Percentiles rank a stretch among this genome's conserved stretches.
Evolutionary conservation across 148 eudicot species (phyloP).

Genomic region (Nepenthes gracilis): DNA sequence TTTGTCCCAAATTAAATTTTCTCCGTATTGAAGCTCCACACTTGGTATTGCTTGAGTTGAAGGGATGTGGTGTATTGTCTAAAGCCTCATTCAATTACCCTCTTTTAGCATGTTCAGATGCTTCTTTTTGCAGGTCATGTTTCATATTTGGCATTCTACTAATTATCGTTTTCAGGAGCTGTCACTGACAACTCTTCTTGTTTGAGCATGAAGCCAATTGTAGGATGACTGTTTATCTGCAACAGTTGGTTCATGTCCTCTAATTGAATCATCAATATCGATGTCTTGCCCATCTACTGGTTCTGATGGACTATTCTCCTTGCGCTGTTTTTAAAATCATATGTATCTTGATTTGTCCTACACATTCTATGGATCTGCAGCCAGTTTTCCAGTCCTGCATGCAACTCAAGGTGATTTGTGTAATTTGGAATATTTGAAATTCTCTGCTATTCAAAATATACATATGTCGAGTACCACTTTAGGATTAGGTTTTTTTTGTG

Average conservation of each 20-base stretch:
- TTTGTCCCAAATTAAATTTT: slow-evolving; percentile 70
- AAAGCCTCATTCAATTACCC: slow-evolving; percentile 79
- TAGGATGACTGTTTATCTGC: slow-evolving; percentile 75
- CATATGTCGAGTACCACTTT: background rate
- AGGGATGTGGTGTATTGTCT: slow-evolving; percentile 92
- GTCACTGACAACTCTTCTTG: background rate
- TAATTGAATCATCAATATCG: slow-evolving; percentile 67
- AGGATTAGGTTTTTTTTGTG: too few species aligned
- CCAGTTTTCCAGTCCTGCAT: slow-evolving; percentile 73
- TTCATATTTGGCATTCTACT: too few species aligned
- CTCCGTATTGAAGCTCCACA: slow-evolving; percentile 67
- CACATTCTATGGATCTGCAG: slow-evolving; percentile 68
- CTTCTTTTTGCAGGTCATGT: slow-evolving; percentile 88
- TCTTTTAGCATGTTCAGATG: slow-evolving; percentile 68
- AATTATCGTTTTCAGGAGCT: background rate
- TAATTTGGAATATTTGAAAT: background rate
- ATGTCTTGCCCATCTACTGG: slow-evolving; percentile 94
- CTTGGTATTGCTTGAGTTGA: slow-evolving; percentile 82
- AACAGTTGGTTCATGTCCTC: slow-evolving; percentile 66
- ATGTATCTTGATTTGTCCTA: slow-evolving; percentile 85
- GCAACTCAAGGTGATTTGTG: slow-evolving; percentile 51
- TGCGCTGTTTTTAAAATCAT: slow-evolving; percentile 47
- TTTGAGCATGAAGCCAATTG: slow-evolving; percentile 53
- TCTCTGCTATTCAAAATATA: background rate
- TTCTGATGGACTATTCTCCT: slow-evolving; percentile 59